phyloP scores from a whole-genome alignment of 139 green algal genomes.

The Klebsormidium nitens region DNA sequence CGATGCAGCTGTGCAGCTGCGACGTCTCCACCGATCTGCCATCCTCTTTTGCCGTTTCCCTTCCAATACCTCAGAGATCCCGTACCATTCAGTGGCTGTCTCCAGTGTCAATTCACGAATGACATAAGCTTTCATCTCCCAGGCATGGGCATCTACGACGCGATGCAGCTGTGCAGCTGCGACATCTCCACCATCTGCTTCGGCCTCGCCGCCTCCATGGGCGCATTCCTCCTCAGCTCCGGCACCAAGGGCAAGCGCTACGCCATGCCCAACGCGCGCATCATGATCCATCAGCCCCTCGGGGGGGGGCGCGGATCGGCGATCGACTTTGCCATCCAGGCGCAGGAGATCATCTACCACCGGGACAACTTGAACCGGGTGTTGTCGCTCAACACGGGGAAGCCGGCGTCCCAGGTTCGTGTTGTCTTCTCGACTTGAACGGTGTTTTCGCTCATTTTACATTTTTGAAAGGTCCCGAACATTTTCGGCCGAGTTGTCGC shows the following conservation, averaged over 20 bases:
- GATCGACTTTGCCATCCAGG: no score
- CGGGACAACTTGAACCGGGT: no score
- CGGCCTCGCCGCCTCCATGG: conserved; percentile 97
- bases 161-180: conserved; percentile 78
- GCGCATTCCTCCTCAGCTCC: conserved; percentile 91
- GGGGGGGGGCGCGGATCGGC: conserved; percentile 75
- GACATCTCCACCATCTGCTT: conserved; percentile 96
- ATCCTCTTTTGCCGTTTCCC: not conserved
- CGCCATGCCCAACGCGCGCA: conserved; percentile 95
- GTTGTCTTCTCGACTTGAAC: no score
- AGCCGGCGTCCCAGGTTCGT: no score
- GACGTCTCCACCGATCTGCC: no score
- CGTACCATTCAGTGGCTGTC: not conserved
- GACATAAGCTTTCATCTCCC: no score
- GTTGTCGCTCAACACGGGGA: no score
- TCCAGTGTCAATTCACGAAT: conserved; percentile 32
- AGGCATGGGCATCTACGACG: conserved; percentile 90
- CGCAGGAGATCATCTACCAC: no score
- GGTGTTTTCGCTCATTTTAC: no score
- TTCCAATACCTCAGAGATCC: no score
- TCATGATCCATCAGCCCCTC: conserved; percentile 99
- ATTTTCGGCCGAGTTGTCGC: no score
- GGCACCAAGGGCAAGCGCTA: conserved; percentile 88
- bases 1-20: not conserved
- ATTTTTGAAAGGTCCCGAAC: no score